phyloP scores from a whole-genome alignment of 768 basidiomycete species.

The Inosperma sp. region DNA sequence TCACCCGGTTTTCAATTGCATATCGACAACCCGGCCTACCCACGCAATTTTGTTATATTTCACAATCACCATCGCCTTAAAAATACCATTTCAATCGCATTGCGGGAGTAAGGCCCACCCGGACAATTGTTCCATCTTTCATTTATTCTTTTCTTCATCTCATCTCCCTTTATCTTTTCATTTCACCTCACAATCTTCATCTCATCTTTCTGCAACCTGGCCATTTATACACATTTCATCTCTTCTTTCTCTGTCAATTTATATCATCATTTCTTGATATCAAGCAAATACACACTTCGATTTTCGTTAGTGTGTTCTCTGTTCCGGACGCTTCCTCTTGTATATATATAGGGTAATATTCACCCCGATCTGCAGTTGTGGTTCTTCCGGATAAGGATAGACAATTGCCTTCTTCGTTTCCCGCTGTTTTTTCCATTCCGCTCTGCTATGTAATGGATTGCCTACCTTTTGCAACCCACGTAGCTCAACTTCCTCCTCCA shows the following conservation, averaged over 20 bases:
- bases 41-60: no score
- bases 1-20: no score
- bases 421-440: neutral
- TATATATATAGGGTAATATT: no score
- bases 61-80: neutral
- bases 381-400: neutral
- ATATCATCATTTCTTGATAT: neutral
- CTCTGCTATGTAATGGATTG: slow-evolving; percentile 1
- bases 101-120: neutral
- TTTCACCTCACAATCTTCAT: no score
- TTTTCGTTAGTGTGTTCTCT: no score
- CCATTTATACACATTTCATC: slow-evolving; percentile 7
- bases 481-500: no score
- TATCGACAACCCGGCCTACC: no score
- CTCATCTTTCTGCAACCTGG: no score
- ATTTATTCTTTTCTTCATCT: neutral
- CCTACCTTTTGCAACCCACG: no score
- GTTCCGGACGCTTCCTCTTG: no score
- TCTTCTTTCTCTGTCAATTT: neutral
- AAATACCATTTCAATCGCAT: neutral
- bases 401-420: neutral
- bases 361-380: no score
- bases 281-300: neutral
- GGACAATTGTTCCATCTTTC: neutral
- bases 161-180: neutral